A percentile compares a stretch with the other conserved stretches of the same genome.
Evolutionary conservation across 2,329 filamentous ascomycete genomes (phyloP).

Genomic region (Colletotrichum horii): DNA sequence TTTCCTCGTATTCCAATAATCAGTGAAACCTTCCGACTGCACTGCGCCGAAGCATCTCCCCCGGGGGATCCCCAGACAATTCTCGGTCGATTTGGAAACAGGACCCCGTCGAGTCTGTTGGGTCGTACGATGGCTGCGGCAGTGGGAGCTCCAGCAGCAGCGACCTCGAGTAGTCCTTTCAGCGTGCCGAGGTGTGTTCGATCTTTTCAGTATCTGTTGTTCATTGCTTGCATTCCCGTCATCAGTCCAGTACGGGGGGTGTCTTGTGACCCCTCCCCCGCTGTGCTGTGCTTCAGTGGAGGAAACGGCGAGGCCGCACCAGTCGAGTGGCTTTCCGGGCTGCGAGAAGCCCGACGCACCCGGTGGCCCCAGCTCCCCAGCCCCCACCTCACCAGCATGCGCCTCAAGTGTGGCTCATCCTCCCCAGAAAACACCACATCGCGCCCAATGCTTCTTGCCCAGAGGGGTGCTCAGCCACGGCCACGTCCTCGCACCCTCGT

Average conservation of each 20-base stretch:
- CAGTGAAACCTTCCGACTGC: neutral
- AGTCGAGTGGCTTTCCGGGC: neutral
- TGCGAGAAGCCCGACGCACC: neutral
- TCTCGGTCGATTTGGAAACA: neutral
- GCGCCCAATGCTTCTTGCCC: neutral
- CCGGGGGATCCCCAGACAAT: neutral
- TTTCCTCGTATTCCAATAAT: neutral
- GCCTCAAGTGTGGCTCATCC: constrained; percentile 14
- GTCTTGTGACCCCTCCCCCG: neutral
- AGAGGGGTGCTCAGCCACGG: constrained; percentile 5
- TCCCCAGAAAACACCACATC: no score
- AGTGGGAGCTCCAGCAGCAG: neutral
- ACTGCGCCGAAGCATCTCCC: neutral
- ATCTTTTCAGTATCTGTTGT: neutral
- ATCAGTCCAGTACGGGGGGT: neutral
- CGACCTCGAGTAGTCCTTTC: neutral
- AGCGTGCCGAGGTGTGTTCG: neutral
- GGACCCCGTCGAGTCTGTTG: neutral
- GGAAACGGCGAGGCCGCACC: neutral
- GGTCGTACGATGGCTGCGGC: constrained; percentile 12
- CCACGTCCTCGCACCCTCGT: neutral
- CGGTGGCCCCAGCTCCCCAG: neutral
- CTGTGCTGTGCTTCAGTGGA: neutral
- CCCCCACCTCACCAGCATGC: neutral
- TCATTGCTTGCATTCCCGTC: neutral